Percentiles rank a stretch among this genome's conserved stretches.
phyloP scores from a whole-genome alignment of 805 yeast species.

The Pichia eremophila region DNA sequence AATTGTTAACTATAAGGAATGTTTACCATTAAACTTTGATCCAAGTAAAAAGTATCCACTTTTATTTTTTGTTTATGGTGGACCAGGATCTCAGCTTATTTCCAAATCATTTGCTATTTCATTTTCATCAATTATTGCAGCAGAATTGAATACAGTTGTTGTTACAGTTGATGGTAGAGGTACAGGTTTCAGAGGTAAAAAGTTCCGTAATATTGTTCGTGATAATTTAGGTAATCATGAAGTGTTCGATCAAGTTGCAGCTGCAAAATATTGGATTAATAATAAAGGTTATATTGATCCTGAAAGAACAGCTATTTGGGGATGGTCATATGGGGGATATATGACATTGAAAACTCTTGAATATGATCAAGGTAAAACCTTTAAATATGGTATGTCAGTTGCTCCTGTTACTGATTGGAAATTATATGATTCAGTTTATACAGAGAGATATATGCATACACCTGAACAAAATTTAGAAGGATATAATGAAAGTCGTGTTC shows the following conservation, averaged over 20 bases:
- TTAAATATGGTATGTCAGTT: conserved; percentile 87
- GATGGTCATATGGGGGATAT: conserved; percentile 98
- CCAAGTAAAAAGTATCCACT: conserved; percentile 62
- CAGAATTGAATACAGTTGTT: conserved; percentile 73
- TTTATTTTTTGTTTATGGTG: conserved; percentile 86
- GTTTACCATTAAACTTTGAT: conserved; percentile 67
- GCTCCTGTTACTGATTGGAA: conserved; percentile 98
- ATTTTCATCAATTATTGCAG: conserved; percentile 69
- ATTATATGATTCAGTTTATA: conserved; percentile 84
- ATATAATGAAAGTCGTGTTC: conserved; percentile 51
- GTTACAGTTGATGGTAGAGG: conserved; percentile 97
- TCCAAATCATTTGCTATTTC: conserved; percentile 46
- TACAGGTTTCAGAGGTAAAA: conserved; percentile 79
- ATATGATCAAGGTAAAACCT: conserved; percentile 61
- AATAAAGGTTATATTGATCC: conserved; percentile 58
- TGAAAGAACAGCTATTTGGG: conserved; percentile 78
- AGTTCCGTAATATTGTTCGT: conserved; percentile 70
- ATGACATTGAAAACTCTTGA: conserved; percentile 86
- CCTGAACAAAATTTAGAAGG: conserved; percentile 63
- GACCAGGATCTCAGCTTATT: conserved; percentile 89
- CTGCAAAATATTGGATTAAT: conserved; percentile 62
- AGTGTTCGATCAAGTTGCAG: conserved; percentile 76
- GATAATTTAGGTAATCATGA: conserved; percentile 77
- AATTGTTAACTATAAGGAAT: conserved; percentile 54
- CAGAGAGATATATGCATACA: conserved; percentile 88